phyloP scores from a whole-genome alignment of 805 yeast species.

The Nakazawaea anatomiae region DNA sequence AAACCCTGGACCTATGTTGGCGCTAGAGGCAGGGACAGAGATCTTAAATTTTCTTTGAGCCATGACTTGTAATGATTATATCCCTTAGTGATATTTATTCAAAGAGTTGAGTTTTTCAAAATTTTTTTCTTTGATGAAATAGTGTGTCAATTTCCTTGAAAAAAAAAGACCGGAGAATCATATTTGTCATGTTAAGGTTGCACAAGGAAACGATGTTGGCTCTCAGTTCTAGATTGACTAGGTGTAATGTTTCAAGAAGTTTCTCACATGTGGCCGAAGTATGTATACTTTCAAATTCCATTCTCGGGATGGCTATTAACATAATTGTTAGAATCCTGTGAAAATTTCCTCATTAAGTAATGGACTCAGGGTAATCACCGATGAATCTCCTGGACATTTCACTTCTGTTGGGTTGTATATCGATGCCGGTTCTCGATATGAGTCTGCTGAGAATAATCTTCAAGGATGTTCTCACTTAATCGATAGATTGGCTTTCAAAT shows the following conservation, averaged over 20 bases:
- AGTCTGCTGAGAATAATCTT: constrained; percentile 38
- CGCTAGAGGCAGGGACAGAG: constrained; percentile 92
- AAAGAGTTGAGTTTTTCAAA: background rate
- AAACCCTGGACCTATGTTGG: constrained; percentile 98
- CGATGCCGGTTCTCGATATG: constrained; percentile 88
- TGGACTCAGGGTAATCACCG: constrained; percentile 80
- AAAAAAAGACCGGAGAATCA: background rate
- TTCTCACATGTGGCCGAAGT: constrained; percentile 1
- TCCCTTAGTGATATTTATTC: background rate
- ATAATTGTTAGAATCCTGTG: background rate
- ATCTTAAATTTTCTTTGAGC: constrained; percentile 45
- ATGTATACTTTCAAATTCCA: background rate
- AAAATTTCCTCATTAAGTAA: constrained; percentile 44
- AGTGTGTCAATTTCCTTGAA: background rate
- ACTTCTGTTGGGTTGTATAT: constrained; percentile 86
- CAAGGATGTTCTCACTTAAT: constrained; percentile 79
- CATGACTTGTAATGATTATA: background rate
- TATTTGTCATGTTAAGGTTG: background rate
- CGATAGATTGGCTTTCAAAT: constrained; percentile 82
- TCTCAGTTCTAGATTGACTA: background rate
- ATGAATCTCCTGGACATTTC: constrained; percentile 84
- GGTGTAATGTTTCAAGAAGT: background rate
- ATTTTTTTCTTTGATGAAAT: background rate
- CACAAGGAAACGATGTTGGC: background rate
- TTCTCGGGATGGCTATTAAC: no score